Evolutionary conservation across 73 alveolate genomes (phyloP).

Genomic region (Paramecium bursaria): DNA sequence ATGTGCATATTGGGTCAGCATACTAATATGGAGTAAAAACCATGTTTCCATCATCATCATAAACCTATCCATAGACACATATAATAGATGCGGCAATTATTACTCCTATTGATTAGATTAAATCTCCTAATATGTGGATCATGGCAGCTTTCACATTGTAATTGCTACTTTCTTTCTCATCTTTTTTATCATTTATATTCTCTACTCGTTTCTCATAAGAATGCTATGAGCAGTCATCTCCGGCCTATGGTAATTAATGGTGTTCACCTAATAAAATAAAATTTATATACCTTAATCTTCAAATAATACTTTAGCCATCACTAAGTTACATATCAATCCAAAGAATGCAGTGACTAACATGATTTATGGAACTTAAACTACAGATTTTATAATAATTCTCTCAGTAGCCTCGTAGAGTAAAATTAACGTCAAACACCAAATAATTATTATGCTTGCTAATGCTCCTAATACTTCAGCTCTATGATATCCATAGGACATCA

Average conservation of each 20-base stretch:
- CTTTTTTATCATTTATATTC: too few species aligned
- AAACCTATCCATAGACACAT: constrained; percentile 69
- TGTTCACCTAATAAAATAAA: too few species aligned
- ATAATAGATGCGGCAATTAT: constrained; percentile 91
- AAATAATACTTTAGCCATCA: constrained; percentile 87
- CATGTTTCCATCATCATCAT: constrained; percentile 14
- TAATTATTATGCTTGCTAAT: constrained; percentile 82
- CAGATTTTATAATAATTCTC: constrained; percentile 77
- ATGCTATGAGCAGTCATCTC: too few species aligned
- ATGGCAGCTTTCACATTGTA: constrained; percentile 91
- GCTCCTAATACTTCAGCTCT: constrained; percentile 97
- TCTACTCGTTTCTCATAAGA: too few species aligned
- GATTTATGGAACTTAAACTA: constrained; percentile 80
- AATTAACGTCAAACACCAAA: constrained; percentile 94
- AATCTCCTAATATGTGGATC: constrained; percentile 94
- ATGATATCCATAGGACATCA: constrained; percentile 88
- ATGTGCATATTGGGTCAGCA: constrained; percentile 96
- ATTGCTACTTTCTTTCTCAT: constrained; percentile 71
- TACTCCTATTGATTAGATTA: constrained; percentile 91
- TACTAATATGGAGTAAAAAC: constrained; percentile 50
- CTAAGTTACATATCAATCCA: constrained; percentile 89
- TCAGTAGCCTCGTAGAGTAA: constrained; percentile 88
- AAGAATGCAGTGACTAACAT: constrained; percentile 88
- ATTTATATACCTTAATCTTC: too few species aligned
- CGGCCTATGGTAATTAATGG: too few species aligned